Base-by-base conservation (phyloP, 208 protist genomes). In the Wallacemonas sp. region DNA sequence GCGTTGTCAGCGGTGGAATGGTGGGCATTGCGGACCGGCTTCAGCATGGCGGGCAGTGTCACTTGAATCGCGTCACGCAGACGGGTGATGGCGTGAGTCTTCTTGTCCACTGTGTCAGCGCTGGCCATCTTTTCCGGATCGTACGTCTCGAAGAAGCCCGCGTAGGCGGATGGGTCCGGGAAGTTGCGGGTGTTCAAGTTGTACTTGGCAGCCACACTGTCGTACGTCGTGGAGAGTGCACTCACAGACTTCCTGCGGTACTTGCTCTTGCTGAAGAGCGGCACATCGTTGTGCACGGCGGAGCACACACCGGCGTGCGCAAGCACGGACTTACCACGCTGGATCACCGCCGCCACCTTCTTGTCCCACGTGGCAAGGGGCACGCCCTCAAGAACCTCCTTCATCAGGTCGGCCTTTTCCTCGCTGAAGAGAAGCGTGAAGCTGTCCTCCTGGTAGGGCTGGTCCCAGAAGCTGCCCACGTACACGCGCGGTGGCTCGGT, bases 401-500 rank as follows among this genome's bases (percentile, higher is more conserved):
- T 53, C 37, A 97, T 54, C 57, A 97, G 64, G 72, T 97, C 92
- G 4, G 71, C 62, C 74, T 93, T 92, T 63, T 92, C 86, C 73
- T 89, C 82, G 0, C 80, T 72, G 62, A 92, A 92, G 22, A 92
- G 80, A 2, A 80, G 79, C 3, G 73, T 65, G 72, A 92, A 92
- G 38, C 71, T 80, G 13, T 71, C 79, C 17, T 79, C 46, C 45
- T 65, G 64, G 76, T 92, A 92, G 27, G 91, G 90, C 54, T 94
- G 64, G 54, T 97, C 87, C 96, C 97, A 98, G 79, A 98, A 99
- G 36, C 93, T 98, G 3, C 93, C 93, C 37, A 98, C 84, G 67
- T 98, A 98, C 21, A 99, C 97, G 22, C 97, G 92, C 45, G 94
- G 87, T 9, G 97, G 94, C 80, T 99, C 97, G 17, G 96, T 97